A percentile compares a stretch with the other conserved stretches of the same genome.
phyloP scores from a whole-genome alignment of 805 yeast species.

The Teunomyces aglyptinius region DNA sequence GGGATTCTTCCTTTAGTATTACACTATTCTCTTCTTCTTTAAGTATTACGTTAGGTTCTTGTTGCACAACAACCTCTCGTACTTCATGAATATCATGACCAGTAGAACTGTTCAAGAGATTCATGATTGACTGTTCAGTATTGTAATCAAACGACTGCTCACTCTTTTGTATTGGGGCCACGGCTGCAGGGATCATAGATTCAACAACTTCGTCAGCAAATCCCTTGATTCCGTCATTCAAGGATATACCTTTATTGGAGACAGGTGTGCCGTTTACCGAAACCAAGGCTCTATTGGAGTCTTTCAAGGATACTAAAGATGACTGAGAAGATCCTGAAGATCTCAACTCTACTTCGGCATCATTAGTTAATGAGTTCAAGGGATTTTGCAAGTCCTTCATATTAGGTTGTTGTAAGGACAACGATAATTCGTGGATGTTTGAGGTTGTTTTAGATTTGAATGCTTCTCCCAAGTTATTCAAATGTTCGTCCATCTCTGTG shows the following conservation, averaged over 20 bases:
- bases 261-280: constrained; percentile 16
- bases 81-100: constrained; percentile 7
- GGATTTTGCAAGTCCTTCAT: constrained; percentile 27
- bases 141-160: constrained; percentile 36
- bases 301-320: constrained; percentile 35
- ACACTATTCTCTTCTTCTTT: not conserved
- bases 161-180: not conserved
- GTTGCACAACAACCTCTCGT: not conserved
- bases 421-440: constrained; percentile 36
- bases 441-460: constrained; percentile 24
- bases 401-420: constrained; percentile 22
- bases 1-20: not conserved
- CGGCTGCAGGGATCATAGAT: constrained; percentile 25
- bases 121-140: constrained; percentile 42
- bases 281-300: constrained; percentile 26
- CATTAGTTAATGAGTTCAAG: constrained; percentile 26
- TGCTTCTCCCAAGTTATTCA: constrained; percentile 27
- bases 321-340: constrained; percentile 41
- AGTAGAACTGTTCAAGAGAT: constrained; percentile 27
- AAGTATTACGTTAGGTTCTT: not conserved
- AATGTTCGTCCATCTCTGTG: constrained; percentile 36
- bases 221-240: constrained; percentile 45
- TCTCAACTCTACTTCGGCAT: constrained; percentile 23
- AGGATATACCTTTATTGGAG: constrained; percentile 18
- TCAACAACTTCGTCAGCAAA: constrained; percentile 38